Base-by-base conservation (phyloP, 2,329 filamentous ascomycete species). In the Huntiella savannae region DNA sequence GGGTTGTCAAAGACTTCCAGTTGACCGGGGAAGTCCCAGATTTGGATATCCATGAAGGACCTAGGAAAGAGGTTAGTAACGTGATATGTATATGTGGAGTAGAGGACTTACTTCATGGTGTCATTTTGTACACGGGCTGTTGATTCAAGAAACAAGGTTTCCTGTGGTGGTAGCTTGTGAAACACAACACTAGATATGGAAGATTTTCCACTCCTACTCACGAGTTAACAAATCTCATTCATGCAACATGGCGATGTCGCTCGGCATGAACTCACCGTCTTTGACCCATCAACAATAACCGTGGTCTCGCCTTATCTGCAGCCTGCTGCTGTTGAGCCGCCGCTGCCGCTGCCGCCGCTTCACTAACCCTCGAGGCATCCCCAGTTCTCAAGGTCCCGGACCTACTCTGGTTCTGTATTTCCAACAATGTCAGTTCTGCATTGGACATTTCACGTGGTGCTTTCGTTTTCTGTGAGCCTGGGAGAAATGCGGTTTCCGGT, bases 101-200 rank as follows among this genome's bases (percentile, higher is more conserved):
- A 8, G 4, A 22, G 15, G 3, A 67, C 84, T 64, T 62, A 95
- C 87, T 91, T 84, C 70, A 96, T 87, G 3, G 82, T 84, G 55
- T 95, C 86, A 58, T 93, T 94, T 58, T 94, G 86, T 52, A 96
- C 92, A 32, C 83, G 75, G 7, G 86, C 87, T 3, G 91, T 98
- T 0, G 91, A 93, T 61, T 96, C 91, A 13, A 98, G 72, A 56
- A 94, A 98, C 12, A 98, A 66, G 0, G 91, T 96, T 65, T 98
- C 92, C 55, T 83, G 92, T 2, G 91, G 87, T 3, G 88, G 85
- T 58, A 96, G 78, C 60, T 98, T 98, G 63, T 96, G 87, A 57
- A 98, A 96, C n/a, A 98, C 88, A 41, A 98, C 92, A 57, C 86
- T 96, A 19, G 87, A 91, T 59, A 98, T 96, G 4, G 91, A 98